Evolutionary conservation across 2,329 filamentous ascomycete genomes (phyloP).

Genomic region (Camptophora hylomeconis): DNA sequence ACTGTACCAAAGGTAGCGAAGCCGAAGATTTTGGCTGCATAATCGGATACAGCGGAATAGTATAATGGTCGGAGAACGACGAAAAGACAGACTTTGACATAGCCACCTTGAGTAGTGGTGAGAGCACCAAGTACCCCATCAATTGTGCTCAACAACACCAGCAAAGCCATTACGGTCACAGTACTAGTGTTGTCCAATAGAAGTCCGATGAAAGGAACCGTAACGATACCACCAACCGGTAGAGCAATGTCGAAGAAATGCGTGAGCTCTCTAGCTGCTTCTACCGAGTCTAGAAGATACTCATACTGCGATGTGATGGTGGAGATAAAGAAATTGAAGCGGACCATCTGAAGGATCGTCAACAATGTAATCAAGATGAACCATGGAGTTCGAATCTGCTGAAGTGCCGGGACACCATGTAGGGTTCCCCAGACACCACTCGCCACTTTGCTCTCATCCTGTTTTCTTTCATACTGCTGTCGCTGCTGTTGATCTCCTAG

Average conservation of each 20-base stretch:
- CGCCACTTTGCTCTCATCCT: slow-evolving; percentile 55
- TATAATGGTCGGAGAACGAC: slow-evolving; percentile 79
- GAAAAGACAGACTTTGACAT: slow-evolving; percentile 69
- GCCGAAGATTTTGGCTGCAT: slow-evolving; percentile 81
- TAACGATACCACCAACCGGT: slow-evolving; percentile 65
- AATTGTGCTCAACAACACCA: slow-evolving; percentile 58
- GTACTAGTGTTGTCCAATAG: slow-evolving; percentile 69
- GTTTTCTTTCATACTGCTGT: slow-evolving; percentile 44
- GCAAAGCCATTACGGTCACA: slow-evolving; percentile 51
- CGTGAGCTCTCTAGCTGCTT: slow-evolving; percentile 57
- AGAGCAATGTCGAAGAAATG: slow-evolving; percentile 73
- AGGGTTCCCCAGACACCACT: slow-evolving; percentile 77
- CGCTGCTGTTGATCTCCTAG: slow-evolving; percentile 51
- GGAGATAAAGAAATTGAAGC: slow-evolving; percentile 82
- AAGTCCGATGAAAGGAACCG: slow-evolving; percentile 72
- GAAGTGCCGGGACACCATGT: slow-evolving; percentile 53
- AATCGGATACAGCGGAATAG: slow-evolving; percentile 84
- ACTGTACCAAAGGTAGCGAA: slow-evolving; percentile 86
- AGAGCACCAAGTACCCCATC: slow-evolving; percentile 69
- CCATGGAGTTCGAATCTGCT: slow-evolving; percentile 71
- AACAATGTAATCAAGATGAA: slow-evolving; percentile 71
- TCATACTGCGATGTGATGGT: slow-evolving; percentile 72
- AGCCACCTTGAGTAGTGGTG: slow-evolving; percentile 55
- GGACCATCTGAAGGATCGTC: slow-evolving; percentile 58
- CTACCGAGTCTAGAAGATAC: slow-evolving; percentile 52